Evolutionary conservation across 768 basidiomycete genomes (phyloP), one percentile per base, ranked within the genome.

Genomic region (Tephrocybe sp.): DNA sequence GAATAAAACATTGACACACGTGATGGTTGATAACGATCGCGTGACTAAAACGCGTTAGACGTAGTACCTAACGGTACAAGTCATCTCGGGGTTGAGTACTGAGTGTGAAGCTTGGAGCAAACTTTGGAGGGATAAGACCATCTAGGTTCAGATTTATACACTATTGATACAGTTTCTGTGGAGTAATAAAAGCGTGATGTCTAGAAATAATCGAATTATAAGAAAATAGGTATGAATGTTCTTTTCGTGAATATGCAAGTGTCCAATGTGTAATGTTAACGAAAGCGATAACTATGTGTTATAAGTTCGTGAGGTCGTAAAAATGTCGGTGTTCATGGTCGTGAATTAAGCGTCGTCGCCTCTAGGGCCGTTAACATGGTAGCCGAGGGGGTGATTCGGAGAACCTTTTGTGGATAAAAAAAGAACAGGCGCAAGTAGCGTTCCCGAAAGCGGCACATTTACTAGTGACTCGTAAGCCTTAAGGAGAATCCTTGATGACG

Each of bases 1-100:
- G 8, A 49, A 31, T 34, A 40, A 49, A 54, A 54, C 48, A 46
- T 29, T 24, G 15, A 21, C 16, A n/a, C 53, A 54, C 46, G 53
- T 54, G 53, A 54, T 37, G 38, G 42, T 9, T 18, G 25, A 46
- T 46, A n/a, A 18, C 31, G 30, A 23, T 37, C 44, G 18, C 49
- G 47, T 42, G 53, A 49, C 36, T 9, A 16, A 11, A 23, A 18
- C 47, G 24, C 42, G 42, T 30, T 16, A n/a, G n/a, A n/a, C n/a
- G n/a, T n/a, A n/a, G n/a, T n/a, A n/a, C n/a, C n/a, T n/a, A n/a
- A n/a, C n/a, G n/a, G n/a, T n/a, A n/a, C n/a, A n/a, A n/a, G n/a
- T n/a, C n/a, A n/a, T n/a, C n/a, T n/a, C n/a, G n/a, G n/a, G n/a
- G n/a, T n/a, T n/a, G n/a, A n/a, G n/a, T n/a, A n/a, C n/a, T n/a